These are phyloP conservation scores for Dentipellis fragilis DNA, from an alignment of 768 basidiomycete species.

Conservation along the genomic window DNA sequence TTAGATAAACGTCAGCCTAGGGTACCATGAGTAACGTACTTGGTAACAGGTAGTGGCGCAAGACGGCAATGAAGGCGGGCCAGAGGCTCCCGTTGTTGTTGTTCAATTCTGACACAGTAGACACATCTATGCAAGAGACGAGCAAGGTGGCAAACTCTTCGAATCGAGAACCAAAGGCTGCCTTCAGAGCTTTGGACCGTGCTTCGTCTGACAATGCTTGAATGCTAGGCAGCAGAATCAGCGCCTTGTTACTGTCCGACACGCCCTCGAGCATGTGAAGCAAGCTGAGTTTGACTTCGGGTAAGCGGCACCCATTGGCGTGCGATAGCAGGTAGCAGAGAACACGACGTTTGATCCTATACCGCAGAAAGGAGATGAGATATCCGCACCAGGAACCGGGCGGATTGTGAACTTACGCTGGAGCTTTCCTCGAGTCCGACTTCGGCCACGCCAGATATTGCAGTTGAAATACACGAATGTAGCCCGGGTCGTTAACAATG, in stretches of 20 bases:
- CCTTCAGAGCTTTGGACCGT: not conserved
- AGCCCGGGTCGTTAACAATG: slow-evolving; percentile 46
- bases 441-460: slow-evolving; percentile 39
- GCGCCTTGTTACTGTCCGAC: slow-evolving; percentile 37
- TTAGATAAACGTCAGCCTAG: slow-evolving; percentile 1
- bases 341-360: slow-evolving; percentile 61
- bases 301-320: slow-evolving; percentile 43
- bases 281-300: slow-evolving; percentile 40
- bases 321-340: slow-evolving; percentile 78
- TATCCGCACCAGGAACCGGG: too few species aligned
- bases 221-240: slow-evolving; percentile 51
- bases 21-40: slow-evolving; percentile 23
- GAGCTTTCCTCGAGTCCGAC: slow-evolving; percentile 45
- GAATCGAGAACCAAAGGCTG: slow-evolving; percentile 28
- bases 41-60: slow-evolving; percentile 35
- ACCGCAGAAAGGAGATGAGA: not conserved
- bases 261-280: slow-evolving; percentile 39
- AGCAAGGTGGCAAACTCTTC: slow-evolving; percentile 23
- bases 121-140: slow-evolving; percentile 42
- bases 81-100: slow-evolving; percentile 35
- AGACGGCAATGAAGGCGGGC: slow-evolving; percentile 34
- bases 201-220: slow-evolving; percentile 23
- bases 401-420: slow-evolving; percentile 31
- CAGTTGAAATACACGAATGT: slow-evolving; percentile 50
- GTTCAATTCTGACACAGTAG: slow-evolving; percentile 35